Evolutionary conservation across 805 yeast genomes (phyloP).

Genomic region (Komagataella populi): DNA sequence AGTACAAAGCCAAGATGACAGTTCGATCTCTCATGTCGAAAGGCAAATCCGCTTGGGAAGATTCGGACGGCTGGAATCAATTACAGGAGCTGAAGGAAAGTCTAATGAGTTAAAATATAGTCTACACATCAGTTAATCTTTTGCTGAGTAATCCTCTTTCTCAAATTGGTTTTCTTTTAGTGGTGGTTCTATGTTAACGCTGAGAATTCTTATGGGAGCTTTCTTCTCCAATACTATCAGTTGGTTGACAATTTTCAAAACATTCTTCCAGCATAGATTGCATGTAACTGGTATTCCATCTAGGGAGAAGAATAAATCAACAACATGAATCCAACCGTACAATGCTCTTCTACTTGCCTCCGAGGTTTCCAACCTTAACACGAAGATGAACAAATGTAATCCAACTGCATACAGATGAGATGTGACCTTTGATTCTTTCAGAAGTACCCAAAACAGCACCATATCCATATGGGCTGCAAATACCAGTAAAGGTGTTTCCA

Average conservation of each 20-base stretch:
- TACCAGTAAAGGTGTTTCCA: constrained; percentile 22
- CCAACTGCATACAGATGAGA: constrained; percentile 17
- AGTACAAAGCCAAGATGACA: constrained; percentile 62
- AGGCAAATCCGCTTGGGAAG: constrained; percentile 74
- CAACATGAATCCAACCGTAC: constrained; percentile 9
- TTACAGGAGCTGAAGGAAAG: constrained; percentile 35
- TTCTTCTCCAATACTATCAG: neutral
- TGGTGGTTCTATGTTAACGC: neutral
- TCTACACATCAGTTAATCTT: constrained; percentile 1
- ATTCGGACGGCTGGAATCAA: constrained; percentile 61
- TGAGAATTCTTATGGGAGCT: neutral
- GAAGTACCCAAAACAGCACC: constrained; percentile 15
- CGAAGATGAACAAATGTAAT: constrained; percentile 23
- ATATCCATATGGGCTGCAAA: constrained; percentile 25
- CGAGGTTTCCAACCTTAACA: constrained; percentile 22
- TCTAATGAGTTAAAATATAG: constrained; percentile 1
- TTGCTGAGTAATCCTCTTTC: constrained; percentile 1
- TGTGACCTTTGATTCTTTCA: constrained; percentile 13
- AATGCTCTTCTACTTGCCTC: constrained; percentile 19
- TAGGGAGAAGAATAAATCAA: constrained; percentile 11
- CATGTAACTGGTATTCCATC: constrained; percentile 5
- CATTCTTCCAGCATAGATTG: neutral
- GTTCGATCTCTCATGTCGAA: constrained; percentile 66
- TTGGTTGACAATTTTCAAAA: neutral
- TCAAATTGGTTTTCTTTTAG: neutral